phyloP scores from a whole-genome alignment of 2,329 filamentous ascomycete genomes.

The Coleophoma crateriformis region DNA sequence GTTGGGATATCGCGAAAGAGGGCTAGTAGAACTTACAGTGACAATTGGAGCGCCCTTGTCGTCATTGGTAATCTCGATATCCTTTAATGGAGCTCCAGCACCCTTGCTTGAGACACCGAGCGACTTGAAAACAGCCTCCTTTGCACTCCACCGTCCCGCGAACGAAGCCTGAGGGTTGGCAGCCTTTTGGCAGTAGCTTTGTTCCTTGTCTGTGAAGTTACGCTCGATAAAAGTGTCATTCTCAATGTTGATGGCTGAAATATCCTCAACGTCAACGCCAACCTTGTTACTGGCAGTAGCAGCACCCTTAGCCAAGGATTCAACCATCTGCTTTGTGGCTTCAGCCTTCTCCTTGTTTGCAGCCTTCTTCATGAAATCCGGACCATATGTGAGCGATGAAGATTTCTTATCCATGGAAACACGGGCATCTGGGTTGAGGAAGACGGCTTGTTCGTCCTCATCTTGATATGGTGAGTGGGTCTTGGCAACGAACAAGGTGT shows the following conservation, averaged over 20 bases:
- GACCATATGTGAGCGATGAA: conserved; percentile 67
- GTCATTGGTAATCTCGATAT: conserved; percentile 87
- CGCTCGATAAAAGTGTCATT: conserved; percentile 93
- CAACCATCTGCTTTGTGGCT: conserved; percentile 61
- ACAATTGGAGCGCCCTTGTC: conserved; percentile 80
- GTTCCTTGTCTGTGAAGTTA: conserved; percentile 85
- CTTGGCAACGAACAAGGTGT: conserved; percentile 96
- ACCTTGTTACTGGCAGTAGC: conserved; percentile 68
- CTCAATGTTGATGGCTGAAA: conserved; percentile 81
- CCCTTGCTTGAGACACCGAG: conserved; percentile 83
- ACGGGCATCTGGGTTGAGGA: conserved; percentile 90
- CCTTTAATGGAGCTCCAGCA: conserved; percentile 82
- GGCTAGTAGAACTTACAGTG: conserved; percentile 55
- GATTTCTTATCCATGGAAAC: conserved; percentile 85
- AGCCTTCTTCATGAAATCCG: conserved; percentile 55
- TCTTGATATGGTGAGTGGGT: conserved; percentile 84
- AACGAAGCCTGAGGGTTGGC: conserved; percentile 83
- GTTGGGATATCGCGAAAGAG: conserved; percentile 8
- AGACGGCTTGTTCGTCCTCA: conserved; percentile 77
- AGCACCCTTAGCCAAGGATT: conserved; percentile 64
- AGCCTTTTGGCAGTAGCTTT: conserved; percentile 78
- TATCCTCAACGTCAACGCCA: conserved; percentile 89
- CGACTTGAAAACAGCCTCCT: conserved; percentile 98
- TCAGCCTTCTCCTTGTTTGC: conserved; percentile 54
- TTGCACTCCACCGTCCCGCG: conserved; percentile 92